phyloP scores from a whole-genome alignment of 176 grass and related monocot genomes.

The Alloteropsis semialata region DNA sequence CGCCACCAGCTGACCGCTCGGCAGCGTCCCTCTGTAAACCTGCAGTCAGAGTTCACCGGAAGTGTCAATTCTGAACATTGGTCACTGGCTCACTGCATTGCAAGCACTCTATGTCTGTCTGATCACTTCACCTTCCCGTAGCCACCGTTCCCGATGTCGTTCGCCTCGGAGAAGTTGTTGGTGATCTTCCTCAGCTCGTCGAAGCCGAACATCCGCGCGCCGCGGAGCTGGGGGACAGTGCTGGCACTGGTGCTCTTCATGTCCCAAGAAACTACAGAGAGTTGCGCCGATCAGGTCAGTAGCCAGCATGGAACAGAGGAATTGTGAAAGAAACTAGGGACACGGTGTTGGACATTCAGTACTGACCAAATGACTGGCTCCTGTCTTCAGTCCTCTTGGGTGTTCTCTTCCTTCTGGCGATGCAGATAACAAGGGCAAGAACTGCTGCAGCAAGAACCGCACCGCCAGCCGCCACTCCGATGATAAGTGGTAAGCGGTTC shows the following conservation, averaged over 20 bases:
- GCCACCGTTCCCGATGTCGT: constrained; percentile 61
- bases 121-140: constrained; percentile 61
- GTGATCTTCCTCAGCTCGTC: constrained; percentile 71
- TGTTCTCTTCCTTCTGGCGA: constrained; percentile 37
- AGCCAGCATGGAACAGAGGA: not conserved
- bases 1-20: constrained; percentile 62
- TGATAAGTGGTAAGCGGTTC: constrained; percentile 40
- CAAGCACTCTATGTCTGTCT: not conserved
- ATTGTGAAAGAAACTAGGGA: not conserved
- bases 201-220: constrained; percentile 62
- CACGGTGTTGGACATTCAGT: not conserved
- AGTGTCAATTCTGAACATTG: not conserved
- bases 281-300: not conserved
- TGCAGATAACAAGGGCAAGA: constrained; percentile 25
- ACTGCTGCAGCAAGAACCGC: constrained; percentile 32
- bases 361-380: constrained; percentile 57
- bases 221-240: constrained; percentile 53
- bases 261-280: constrained; percentile 57
- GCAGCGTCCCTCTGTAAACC: constrained; percentile 68
- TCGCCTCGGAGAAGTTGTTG: constrained; percentile 58
- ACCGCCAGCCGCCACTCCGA: constrained; percentile 47
- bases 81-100: not conserved
- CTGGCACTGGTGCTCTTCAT: constrained; percentile 59
- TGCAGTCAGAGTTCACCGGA: constrained; percentile 9
- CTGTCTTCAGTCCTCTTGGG: constrained; percentile 32